Percentiles rank a stretch among this genome's conserved stretches.
phyloP scores from a whole-genome alignment of 176 grass and related monocot species.

The Eremochloa ophiuroides region DNA sequence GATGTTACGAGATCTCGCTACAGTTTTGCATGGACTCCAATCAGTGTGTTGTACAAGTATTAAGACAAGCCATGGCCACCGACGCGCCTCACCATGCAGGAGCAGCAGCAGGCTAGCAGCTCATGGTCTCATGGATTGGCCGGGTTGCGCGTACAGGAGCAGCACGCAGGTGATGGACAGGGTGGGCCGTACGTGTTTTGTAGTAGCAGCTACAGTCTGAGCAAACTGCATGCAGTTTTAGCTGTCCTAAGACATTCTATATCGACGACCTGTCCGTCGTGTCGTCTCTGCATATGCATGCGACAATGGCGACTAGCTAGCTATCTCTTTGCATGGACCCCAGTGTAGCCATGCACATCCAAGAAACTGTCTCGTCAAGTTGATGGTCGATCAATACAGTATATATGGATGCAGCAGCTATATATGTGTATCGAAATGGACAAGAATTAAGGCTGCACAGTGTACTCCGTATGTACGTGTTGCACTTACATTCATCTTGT shows the following conservation, averaged over 20 bases:
- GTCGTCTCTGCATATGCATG: background rate
- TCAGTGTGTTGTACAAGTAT: background rate
- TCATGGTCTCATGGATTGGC: background rate
- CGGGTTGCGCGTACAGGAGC: background rate
- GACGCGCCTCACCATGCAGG: background rate
- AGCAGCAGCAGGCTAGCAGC: too few species aligned
- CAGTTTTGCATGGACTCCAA: conserved; percentile 19
- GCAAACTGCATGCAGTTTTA: background rate
- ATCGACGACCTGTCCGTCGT: background rate
- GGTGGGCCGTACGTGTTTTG: background rate
- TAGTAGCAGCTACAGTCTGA: background rate
- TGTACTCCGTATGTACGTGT: background rate
- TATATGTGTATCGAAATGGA: background rate
- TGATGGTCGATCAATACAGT: background rate
- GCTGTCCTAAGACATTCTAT: too few species aligned
- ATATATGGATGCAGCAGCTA: background rate
- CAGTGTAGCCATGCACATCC: conserved; percentile 19
- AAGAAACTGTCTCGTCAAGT: background rate
- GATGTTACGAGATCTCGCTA: conserved; percentile 14
- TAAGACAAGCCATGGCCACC: conserved; percentile 15
- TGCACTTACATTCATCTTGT: too few species aligned
- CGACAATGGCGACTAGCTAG: conserved; percentile 7
- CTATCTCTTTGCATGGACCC: conserved; percentile 23
- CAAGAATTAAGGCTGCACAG: background rate
- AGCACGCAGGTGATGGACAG: background rate